phyloP scores from a whole-genome alignment of 805 yeast genomes.

The Saturnispora zaruensis region DNA sequence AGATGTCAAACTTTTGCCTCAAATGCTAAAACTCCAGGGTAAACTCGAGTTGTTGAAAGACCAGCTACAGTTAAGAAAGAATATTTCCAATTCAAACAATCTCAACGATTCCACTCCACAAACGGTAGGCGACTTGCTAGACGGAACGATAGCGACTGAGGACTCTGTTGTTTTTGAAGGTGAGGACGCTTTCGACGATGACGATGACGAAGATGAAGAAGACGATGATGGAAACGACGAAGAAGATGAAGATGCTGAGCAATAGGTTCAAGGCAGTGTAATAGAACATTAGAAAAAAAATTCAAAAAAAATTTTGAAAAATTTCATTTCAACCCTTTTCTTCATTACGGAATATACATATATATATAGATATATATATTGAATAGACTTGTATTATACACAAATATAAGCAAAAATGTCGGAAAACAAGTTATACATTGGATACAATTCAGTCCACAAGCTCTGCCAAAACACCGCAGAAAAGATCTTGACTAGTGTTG shows the following conservation, averaged over 20 bases:
- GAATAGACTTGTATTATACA: not conserved
- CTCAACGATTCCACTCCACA: constrained; percentile 32
- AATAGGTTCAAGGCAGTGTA: not conserved
- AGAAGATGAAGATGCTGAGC: constrained; percentile 14
- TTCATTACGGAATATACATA: not conserved
- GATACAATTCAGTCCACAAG: constrained; percentile 78
- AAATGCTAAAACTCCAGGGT: constrained; percentile 76
- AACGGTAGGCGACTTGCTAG: constrained; percentile 21
- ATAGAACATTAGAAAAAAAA: constrained; percentile 1
- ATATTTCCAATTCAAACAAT: constrained; percentile 11
- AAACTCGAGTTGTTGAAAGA: constrained; percentile 67
- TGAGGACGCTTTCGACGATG: constrained; percentile 25
- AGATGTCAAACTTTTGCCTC: constrained; percentile 52
- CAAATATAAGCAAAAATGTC: constrained; percentile 19
- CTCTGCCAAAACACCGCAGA: constrained; percentile 50
- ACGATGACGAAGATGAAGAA: constrained; percentile 18
- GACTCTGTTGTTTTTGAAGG: constrained; percentile 24
- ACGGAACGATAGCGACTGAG: constrained; percentile 6
- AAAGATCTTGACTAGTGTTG: constrained; percentile 23
- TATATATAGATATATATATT: not conserved
- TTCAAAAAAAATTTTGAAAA: not conserved
- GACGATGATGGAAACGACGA: constrained; percentile 15
- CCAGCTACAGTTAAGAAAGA: constrained; percentile 59
- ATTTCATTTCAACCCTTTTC: not conserved
- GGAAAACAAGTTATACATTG: constrained; percentile 47